Evolutionary conservation across 495 filamentous ascomycete species (phyloP).

Genomic region (Venustampulla echinocandica): DNA sequence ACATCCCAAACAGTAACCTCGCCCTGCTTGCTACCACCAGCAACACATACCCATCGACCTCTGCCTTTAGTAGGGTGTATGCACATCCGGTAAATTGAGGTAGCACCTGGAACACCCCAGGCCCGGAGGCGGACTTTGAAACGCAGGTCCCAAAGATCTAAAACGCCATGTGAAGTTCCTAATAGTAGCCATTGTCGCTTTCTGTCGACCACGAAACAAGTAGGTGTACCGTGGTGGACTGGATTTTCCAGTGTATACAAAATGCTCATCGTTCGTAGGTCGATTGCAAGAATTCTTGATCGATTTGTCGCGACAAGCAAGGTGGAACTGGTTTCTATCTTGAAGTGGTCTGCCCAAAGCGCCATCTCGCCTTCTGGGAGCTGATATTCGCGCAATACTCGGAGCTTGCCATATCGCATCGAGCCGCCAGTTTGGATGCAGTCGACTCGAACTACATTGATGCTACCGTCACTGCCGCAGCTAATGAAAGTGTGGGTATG

Average conservation of each 20-base stretch:
- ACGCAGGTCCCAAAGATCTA: constrained; percentile 93
- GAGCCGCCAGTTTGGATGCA: constrained; percentile 49
- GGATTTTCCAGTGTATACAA: constrained; percentile 80
- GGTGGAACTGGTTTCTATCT: constrained; percentile 67
- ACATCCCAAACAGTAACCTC: constrained; percentile 95
- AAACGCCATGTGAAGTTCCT: constrained; percentile 85
- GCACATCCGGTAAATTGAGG: constrained; percentile 69
- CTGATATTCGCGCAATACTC: constrained; percentile 69
- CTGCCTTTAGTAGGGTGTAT: constrained; percentile 70
- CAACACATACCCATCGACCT: constrained; percentile 74
- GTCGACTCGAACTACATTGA: constrained; percentile 83
- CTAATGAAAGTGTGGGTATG: constrained; percentile 90
- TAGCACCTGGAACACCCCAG: constrained; percentile 79
- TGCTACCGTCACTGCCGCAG: constrained; percentile 80
- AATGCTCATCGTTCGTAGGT: constrained; percentile 78
- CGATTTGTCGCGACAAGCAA: constrained; percentile 81
- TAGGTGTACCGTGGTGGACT: constrained; percentile 87
- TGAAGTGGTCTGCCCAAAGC: constrained; percentile 89
- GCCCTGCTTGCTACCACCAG: constrained; percentile 80
- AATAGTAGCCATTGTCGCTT: constrained; percentile 83
- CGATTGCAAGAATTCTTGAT: constrained; percentile 72
- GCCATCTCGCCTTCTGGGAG: constrained; percentile 68
- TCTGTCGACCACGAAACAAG: constrained; percentile 80
- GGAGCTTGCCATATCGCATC: constrained; percentile 68
- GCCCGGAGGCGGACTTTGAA: constrained; percentile 80